Conservation (phyloP, 768 basidiomycete species). For the Chalciporus sphaerocephalus region DNA sequence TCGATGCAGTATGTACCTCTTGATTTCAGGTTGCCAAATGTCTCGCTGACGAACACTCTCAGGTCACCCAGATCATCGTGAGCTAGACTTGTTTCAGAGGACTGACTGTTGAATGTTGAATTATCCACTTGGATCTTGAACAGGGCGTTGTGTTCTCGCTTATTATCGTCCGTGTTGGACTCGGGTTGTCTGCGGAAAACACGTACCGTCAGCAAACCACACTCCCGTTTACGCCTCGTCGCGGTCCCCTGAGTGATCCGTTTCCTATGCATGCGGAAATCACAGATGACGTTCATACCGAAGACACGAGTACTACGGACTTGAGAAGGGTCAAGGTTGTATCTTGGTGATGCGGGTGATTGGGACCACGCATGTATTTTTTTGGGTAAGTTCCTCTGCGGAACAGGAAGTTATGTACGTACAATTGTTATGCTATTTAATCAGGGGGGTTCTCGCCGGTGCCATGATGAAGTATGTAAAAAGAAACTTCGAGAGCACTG, state of each 20-base stretch:
- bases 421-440: too few relatives aligned
- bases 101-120: too few relatives aligned
- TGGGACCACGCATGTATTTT: too few relatives aligned
- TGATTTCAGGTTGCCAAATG: not conserved
- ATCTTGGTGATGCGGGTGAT: too few relatives aligned
- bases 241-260: not conserved
- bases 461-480: too few relatives aligned
- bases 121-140: not conserved
- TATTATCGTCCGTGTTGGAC: slow-evolving; percentile 38
- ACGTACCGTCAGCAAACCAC: not conserved
- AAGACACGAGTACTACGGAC: not conserved
- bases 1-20: slow-evolving; percentile 14
- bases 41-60: not conserved
- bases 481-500: too few relatives aligned
- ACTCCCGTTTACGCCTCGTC: not conserved
- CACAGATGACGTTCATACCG: not conserved
- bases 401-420: too few relatives aligned
- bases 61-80: slow-evolving; percentile 7
- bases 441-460: too few relatives aligned
- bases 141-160: slow-evolving; percentile 38
- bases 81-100: too few relatives aligned
- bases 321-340: not conserved
- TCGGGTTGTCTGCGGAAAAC: slow-evolving; percentile 29
- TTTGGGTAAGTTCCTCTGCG: too few relatives aligned
- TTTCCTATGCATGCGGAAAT: not conserved